Evolutionary conservation across 176 grass and related monocot genomes (phyloP), one percentile per base, ranked within the genome.

Genomic region (Dendrocalamus sinicus): DNA sequence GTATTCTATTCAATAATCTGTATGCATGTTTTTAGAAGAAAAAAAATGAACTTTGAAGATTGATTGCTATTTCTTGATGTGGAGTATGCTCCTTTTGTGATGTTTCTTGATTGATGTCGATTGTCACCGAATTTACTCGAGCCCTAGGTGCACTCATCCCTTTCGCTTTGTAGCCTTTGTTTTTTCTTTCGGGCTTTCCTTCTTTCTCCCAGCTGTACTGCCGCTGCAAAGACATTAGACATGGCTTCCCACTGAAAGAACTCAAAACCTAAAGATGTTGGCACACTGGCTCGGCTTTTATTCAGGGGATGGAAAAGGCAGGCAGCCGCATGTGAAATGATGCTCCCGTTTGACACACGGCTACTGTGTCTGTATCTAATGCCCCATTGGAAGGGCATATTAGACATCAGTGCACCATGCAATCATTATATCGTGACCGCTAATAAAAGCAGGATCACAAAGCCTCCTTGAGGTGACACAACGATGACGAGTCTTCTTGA

Each of bases 281-380:
- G 55, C 77, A 61, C 82, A 55, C 75, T 11, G 72, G 1, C 24
- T n/a, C 30, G 39, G 55, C 64, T 82, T 81, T 83, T 82, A 65
- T 75, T 75, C 84, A 24, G 3, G 60, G 4, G 60, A 70, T 3
- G 81, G 65, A 57, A 71, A 86, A 90, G 76, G 87, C 47, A 80
- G 80, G 73, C 39, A 65, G 65, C 9, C 62, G 61, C 89, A 87
- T 84, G 85, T 83, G 89, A 48, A 68, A 24, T 79, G 81, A 80
- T 89, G 75, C 89, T 80, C 75, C 69, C 68, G n/a, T 68, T 22
- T 51, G 45, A 7, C 77, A 62, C 85, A 72, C 45, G 51, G 19
- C 77, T 12, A 20, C 59, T 40, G 24, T 73, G 35, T 72, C 40
- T 83, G 48, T 53, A 58, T 84, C 80, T 81, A 75, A 79, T 73